A percentile compares a stretch with the other conserved stretches of the same genome.
These are phyloP conservation scores for Chondrus crispus DNA, from an alignment of 23 red algal species.

Conservation along the genomic window DNA sequence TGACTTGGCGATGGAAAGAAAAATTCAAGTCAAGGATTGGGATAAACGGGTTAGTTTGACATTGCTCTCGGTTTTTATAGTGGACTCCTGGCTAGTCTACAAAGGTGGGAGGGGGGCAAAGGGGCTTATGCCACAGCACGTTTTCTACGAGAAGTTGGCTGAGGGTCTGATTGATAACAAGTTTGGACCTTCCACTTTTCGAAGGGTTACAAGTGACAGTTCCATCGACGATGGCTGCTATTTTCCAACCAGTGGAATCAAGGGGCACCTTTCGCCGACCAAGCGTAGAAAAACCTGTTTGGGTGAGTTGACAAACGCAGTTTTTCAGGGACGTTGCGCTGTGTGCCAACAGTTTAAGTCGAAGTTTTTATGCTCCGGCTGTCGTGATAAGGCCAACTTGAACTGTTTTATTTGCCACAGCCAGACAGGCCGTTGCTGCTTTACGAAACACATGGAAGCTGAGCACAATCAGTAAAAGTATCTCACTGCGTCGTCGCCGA, in stretches of 20 bases:
- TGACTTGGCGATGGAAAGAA: slow-evolving; percentile 18
- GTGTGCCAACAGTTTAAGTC: background rate
- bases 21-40: slow-evolving; percentile 16
- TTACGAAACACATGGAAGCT: background rate
- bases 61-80: background rate
- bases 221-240: background rate
- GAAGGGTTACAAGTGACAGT: background rate
- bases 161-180: slow-evolving; percentile 16
- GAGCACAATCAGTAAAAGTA: no score
- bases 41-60: background rate
- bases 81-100: slow-evolving; percentile 25
- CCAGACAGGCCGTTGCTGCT: background rate
- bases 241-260: background rate
- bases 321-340: no score
- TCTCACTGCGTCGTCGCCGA: no score
- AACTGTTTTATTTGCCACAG: background rate
- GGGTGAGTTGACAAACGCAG: background rate
- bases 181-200: background rate
- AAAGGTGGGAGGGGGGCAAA: background rate
- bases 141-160: background rate
- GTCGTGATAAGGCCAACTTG: background rate
- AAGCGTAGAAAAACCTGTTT: background rate
- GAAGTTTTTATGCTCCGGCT: background rate
- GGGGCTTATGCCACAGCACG: background rate
- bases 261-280: background rate